Evolutionary conservation across 768 basidiomycete genomes (phyloP).

Genomic region (Amanita muscaria): DNA sequence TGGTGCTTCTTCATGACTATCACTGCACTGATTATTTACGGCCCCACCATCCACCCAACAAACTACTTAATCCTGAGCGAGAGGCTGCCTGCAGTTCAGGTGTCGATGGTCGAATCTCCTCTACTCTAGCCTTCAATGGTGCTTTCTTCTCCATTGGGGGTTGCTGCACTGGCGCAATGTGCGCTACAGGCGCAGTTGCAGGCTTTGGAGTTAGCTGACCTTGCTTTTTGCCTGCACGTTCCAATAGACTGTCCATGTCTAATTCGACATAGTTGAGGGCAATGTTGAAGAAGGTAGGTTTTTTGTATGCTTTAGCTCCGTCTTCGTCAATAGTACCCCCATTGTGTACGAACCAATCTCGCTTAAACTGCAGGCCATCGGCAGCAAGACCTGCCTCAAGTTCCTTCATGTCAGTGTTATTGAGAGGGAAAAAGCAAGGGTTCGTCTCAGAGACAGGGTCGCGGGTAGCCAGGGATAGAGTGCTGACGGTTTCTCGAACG

Average conservation of each 20-base stretch:
- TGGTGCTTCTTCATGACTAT: background rate
- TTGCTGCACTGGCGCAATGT: conserved; percentile 17
- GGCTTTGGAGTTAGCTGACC: conserved; percentile 14
- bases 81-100: conserved; percentile 38
- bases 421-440: conserved; percentile 50
- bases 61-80: conserved; percentile 49
- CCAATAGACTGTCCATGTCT: conserved; percentile 70
- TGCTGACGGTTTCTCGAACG: conserved; percentile 60
- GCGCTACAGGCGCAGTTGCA: conserved; percentile 14
- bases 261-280: conserved; percentile 88
- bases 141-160: conserved; percentile 36
- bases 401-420: conserved; percentile 29
- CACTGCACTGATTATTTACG: conserved; percentile 15
- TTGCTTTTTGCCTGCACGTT: conserved; percentile 55
- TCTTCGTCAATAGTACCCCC: conserved; percentile 47
- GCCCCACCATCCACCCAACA: conserved; percentile 85
- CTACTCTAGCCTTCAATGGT: conserved; percentile 45
- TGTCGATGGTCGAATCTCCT: conserved; percentile 41
- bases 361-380: conserved; percentile 48
- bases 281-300: conserved; percentile 90
- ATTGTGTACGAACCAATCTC: conserved; percentile 72
- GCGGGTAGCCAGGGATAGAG: conserved; percentile 36
- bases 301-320: conserved; percentile 48
- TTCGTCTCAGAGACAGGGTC: conserved; percentile 37
- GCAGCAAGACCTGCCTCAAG: conserved; percentile 45